Base-by-base conservation (phyloP, 1,139 yeast species). In the Meyerozyma athensensis region DNA sequence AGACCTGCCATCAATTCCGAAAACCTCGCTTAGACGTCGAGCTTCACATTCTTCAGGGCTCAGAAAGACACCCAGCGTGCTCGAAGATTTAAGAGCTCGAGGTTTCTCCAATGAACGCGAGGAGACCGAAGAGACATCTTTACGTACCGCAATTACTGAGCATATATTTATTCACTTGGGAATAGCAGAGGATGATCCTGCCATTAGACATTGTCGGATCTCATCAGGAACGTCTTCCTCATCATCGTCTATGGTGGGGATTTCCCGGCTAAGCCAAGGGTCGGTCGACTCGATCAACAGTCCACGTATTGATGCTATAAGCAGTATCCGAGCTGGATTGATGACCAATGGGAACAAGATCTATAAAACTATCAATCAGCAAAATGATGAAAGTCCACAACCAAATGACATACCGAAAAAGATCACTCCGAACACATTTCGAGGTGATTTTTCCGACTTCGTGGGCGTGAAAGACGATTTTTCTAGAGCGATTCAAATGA, bases 91-190 rank as follows among this genome's bases (percentile, higher is more conserved):
- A 3, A 54, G 63, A 28, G 65, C 63, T 23, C 54, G 72, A 26
- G 58, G 64, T 1, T 79, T 81, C 42, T 73, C 81, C 8, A 79
- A 76, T 21, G 81, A 79, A 35, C 49, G 59, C 7, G 87, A 83
- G 44, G 95, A 86, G 48, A 80, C 86, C 0, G 94, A 86, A 46
- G 95, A 86, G 36, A 67, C 79, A 0, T 74, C 86, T 0, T 60
- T 86, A 31, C 68, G 89, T 34, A 66, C 74, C 21, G 89, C 95
- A 0, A 61, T 92, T 3, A 76, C 84, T 5, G 96, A 86, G 48
- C 82, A 81, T 31, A 75, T 92, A 39, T 85, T 90, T 54, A 72
- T 74, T 40, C 64, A 80, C 20, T 63, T 90, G 26, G 97, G 97
- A 0, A 69, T 90, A 10, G 74, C 74, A 32, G 74, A 72, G 40